These are phyloP conservation scores for Lentinula edodes DNA, from an alignment of 768 basidiomycete genomes.

Conservation along the genomic window DNA sequence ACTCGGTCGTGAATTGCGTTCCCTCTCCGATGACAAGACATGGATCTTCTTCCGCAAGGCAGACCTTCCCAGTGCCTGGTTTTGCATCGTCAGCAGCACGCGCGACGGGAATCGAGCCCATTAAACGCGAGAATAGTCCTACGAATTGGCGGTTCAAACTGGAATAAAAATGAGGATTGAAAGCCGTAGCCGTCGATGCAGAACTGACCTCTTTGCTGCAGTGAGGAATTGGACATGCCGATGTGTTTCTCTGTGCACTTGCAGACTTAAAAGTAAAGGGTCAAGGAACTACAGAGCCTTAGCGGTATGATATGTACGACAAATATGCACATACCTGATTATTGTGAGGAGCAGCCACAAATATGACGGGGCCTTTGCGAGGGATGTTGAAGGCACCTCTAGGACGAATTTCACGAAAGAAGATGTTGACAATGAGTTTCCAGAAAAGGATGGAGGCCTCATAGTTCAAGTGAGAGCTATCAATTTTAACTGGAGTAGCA, in stretches of 20 bases:
- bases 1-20: slow-evolving; percentile 72
- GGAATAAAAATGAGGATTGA: not conserved
- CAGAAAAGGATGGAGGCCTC: slow-evolving; percentile 81
- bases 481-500: not conserved
- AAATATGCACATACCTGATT: slow-evolving; percentile 60
- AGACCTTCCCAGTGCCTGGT: slow-evolving; percentile 67
- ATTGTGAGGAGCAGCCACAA: slow-evolving; percentile 88
- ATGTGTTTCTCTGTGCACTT: slow-evolving; percentile 80
- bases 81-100: slow-evolving; percentile 86
- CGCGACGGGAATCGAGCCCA: slow-evolving; percentile 74
- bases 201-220: slow-evolving; percentile 74
- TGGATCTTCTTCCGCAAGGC: slow-evolving; percentile 70
- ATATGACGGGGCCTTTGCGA: slow-evolving; percentile 83
- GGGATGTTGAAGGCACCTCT: slow-evolving; percentile 95
- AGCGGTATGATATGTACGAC: slow-evolving; percentile 4
- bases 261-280: slow-evolving; percentile 76
- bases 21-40: slow-evolving; percentile 77
- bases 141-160: not conserved
- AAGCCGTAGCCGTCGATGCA: slow-evolving; percentile 17
- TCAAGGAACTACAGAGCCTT: slow-evolving; percentile 73
- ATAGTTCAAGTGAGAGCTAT: slow-evolving; percentile 37
- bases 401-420: slow-evolving; percentile 94
- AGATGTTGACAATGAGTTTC: slow-evolving; percentile 82
- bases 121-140: slow-evolving; percentile 9
- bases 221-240: slow-evolving; percentile 82